Percentiles rank a stretch among this genome's conserved stretches.
Evolutionary conservation across 2,329 filamentous ascomycete genomes (phyloP).

Genomic region (Penicillium sp.): DNA sequence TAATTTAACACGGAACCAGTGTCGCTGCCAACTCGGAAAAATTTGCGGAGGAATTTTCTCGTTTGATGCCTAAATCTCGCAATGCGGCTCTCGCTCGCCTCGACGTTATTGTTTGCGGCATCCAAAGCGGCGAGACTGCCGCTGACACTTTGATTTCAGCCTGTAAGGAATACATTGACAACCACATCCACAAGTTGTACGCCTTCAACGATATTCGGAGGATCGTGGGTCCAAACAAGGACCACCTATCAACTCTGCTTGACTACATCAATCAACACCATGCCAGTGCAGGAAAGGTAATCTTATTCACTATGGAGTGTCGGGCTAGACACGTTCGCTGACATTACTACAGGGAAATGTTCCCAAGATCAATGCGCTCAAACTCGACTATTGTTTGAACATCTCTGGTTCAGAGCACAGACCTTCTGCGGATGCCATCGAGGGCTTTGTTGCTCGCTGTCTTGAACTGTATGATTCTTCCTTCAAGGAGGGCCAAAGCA

Average conservation of each 20-base stretch:
- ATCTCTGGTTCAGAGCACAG: slow-evolving; percentile 28
- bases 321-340: not conserved
- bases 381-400: slow-evolving; percentile 39
- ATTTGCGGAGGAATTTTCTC: slow-evolving; percentile 32
- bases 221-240: slow-evolving; percentile 27
- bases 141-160: slow-evolving; percentile 30
- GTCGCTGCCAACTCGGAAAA: slow-evolving; percentile 25
- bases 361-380: slow-evolving; percentile 38
- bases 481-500: slow-evolving; percentile 1
- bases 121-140: slow-evolving; percentile 22
- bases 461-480: slow-evolving; percentile 28
- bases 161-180: slow-evolving; percentile 38
- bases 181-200: slow-evolving; percentile 39
- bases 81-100: slow-evolving; percentile 38
- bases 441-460: slow-evolving; percentile 37
- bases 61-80: slow-evolving; percentile 34
- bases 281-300: slow-evolving; percentile 20
- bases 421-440: slow-evolving; percentile 22
- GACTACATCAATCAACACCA: slow-evolving; percentile 20
- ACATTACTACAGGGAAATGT: slow-evolving; percentile 20
- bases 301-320: not conserved
- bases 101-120: slow-evolving; percentile 24
- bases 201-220: slow-evolving; percentile 41
- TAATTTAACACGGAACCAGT: slow-evolving; percentile 18
- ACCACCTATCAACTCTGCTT: slow-evolving; percentile 22